Percentiles rank a stretch among this genome's conserved stretches.
Evolutionary conservation across 176 grass and related monocot species (phyloP).

Genomic region (Eragrostis nindensis): DNA sequence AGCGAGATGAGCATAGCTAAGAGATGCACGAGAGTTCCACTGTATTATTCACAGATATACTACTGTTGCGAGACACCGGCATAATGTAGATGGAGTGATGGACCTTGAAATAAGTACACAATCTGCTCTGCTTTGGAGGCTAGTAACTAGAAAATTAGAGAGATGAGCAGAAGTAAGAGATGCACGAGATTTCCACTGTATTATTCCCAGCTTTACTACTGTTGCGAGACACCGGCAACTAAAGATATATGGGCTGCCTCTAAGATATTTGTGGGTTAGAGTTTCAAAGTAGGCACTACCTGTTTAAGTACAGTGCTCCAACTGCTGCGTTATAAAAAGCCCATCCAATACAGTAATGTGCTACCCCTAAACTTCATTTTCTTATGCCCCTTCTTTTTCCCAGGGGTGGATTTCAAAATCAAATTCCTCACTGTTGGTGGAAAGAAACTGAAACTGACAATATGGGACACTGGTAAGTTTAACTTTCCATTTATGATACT

Average conservation of each 20-base stretch:
- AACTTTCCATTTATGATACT: not conserved
- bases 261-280: not conserved
- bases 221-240: not conserved
- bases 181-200: not conserved
- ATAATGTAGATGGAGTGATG: too few species aligned
- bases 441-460: conserved; percentile 92
- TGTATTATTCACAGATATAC: not conserved
- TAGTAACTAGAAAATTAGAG: not conserved
- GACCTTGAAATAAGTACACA: not conserved
- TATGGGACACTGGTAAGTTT: conserved; percentile 93
- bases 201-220: not conserved
- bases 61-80: not conserved
- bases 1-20: not conserved
- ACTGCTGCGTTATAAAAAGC: not conserved
- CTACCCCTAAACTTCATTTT: not conserved
- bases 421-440: conserved; percentile 74
- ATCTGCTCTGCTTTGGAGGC: not conserved
- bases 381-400: conserved; percentile 1
- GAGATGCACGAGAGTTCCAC: not conserved
- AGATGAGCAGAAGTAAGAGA: not conserved
- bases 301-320: not conserved
- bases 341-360: not conserved
- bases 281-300: not conserved
- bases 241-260: not conserved
- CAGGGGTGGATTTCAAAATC: conserved; percentile 98